Conservation (phyloP, 78 protist genomes). For the slime mould (Dictyostelium discoideum) region dicty_2.7 NC_007090.3:558001-558500, state of each 20-base stretch:
- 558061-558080: not conserved
- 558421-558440: no score
- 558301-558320: not conserved
- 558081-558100: not conserved
- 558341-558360: no score
- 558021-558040: not conserved
- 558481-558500: not conserved
- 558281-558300: not conserved
- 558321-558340: no score
- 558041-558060: not conserved
- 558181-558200: constrained; percentile 9
- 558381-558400: not conserved
- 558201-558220: not conserved
- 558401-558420: no score
- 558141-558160: not conserved
- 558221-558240: not conserved
- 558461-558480: not conserved
- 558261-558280: not conserved
- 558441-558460: no score
- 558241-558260: not conserved
- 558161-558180: not conserved
- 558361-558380: no score
- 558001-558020: not conserved
- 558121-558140: constrained; percentile 19
- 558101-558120: not conserved